Evolutionary conservation across 2,329 filamentous ascomycete species (phyloP).

Genomic region (Calonectria pseudoreteaudii): DNA sequence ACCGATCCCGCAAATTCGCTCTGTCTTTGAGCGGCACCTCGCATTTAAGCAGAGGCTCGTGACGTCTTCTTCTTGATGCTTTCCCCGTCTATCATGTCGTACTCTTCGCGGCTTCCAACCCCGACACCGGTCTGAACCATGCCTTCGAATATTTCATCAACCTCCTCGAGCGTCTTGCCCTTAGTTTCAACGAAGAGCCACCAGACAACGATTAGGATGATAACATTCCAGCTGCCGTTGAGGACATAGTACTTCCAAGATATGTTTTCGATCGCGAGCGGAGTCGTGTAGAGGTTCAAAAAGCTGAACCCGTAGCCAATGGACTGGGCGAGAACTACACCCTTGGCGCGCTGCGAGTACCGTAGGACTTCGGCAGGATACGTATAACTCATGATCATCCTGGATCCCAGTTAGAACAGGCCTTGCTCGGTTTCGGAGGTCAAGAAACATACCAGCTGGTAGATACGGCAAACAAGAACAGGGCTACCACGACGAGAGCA

Average conservation of each 20-base stretch:
- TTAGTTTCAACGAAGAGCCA: slow-evolving; percentile 24
- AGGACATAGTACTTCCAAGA: slow-evolving; percentile 18
- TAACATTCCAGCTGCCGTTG: slow-evolving; percentile 22
- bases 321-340: slow-evolving; percentile 19
- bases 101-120: background rate
- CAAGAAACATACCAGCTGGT: slow-evolving; percentile 18
- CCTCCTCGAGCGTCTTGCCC: slow-evolving; percentile 22
- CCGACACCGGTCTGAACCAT: slow-evolving; percentile 6
- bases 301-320: slow-evolving; percentile 23
- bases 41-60: background rate
- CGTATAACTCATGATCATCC: slow-evolving; percentile 19
- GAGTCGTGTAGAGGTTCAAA: slow-evolving; percentile 22
- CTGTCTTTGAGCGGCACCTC: background rate
- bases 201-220: slow-evolving; percentile 12
- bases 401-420: background rate
- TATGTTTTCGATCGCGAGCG: slow-evolving; percentile 18
- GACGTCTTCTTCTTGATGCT: background rate
- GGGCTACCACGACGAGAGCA: slow-evolving; percentile 14
- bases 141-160: slow-evolving; percentile 22
- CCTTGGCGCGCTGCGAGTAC: slow-evolving; percentile 24
- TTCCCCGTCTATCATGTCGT: background rate
- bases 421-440: no score
- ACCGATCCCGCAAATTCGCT: background rate
- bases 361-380: slow-evolving; percentile 18
- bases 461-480: slow-evolving; percentile 18